Conservation (phyloP, 2,329 filamentous ascomycete genomes). For the Penicillium crustosum region DNA sequence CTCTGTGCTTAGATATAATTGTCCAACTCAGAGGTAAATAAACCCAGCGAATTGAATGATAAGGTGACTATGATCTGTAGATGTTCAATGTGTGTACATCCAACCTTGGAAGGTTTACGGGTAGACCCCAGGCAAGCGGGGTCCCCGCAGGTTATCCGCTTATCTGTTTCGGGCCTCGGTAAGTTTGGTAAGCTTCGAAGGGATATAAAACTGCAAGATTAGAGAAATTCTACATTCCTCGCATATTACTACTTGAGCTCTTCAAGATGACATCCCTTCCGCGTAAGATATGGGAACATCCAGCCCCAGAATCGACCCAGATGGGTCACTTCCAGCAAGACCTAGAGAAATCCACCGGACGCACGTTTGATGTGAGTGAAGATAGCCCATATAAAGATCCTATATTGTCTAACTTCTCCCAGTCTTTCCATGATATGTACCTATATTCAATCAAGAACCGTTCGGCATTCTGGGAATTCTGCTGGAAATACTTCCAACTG, state of each 20-base stretch:
- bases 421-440: conserved; percentile 65
- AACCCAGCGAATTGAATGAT: too few relatives aligned
- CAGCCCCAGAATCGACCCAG: conserved; percentile 23
- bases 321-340: conserved; percentile 23
- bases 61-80: background rate
- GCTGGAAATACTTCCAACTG: conserved; percentile 60
- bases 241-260: background rate
- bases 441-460: conserved; percentile 65
- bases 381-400: background rate
- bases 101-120: too few relatives aligned
- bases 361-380: conserved; percentile 17
- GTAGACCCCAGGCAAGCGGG: background rate
- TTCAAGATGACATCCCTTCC: conserved; percentile 10
- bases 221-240: background rate
- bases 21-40: too few relatives aligned
- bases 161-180: conserved; percentile 1
- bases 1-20: too few relatives aligned
- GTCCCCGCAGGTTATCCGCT: background rate
- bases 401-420: background rate
- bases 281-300: conserved; percentile 28
- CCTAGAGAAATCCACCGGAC: conserved; percentile 18
- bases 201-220: background rate
- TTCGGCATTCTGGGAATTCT: conserved; percentile 63
- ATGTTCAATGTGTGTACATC: background rate
- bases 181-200: background rate